A percentile compares a stretch with the other conserved stretches of the same genome.
Conservation (phyloP, 140 eudicot species). For the Anethum foeniculum region DNA sequence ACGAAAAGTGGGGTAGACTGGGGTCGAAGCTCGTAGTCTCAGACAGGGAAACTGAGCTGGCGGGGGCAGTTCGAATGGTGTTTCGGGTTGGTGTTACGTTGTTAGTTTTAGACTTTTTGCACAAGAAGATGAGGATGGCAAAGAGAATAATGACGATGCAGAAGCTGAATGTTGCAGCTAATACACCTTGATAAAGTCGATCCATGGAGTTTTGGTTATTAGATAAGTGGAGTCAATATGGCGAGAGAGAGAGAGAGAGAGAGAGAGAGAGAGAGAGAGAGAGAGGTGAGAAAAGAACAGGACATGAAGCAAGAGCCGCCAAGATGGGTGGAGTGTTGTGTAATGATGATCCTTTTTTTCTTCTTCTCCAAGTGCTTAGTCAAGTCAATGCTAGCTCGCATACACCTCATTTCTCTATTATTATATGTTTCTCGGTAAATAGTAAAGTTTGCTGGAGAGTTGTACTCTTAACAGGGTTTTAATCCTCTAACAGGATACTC, state of each 20-base stretch:
- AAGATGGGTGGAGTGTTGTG: background rate
- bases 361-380: background rate
- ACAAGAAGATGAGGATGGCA: constrained; percentile 26
- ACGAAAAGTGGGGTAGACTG: constrained; percentile 32
- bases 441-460: background rate
- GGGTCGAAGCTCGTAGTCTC: constrained; percentile 64
- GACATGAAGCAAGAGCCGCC: background rate
- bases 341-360: background rate
- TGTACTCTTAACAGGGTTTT: too few species aligned
- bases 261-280: background rate
- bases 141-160: constrained; percentile 32
- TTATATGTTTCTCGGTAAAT: too few species aligned
- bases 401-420: background rate
- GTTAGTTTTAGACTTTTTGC: constrained; percentile 22
- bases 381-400: background rate
- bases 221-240: background rate
- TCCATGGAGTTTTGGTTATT: constrained; percentile 20
- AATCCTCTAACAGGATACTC: too few species aligned
- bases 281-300: background rate
- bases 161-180: constrained; percentile 53
- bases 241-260: background rate
- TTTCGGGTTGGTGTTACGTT: background rate
- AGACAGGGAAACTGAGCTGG: constrained; percentile 19
- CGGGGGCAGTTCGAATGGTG: constrained; percentile 20
- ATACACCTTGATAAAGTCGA: constrained; percentile 29